phyloP scores from a whole-genome alignment of 108 stramenopile species.

The Cyclotella sp. region DNA sequence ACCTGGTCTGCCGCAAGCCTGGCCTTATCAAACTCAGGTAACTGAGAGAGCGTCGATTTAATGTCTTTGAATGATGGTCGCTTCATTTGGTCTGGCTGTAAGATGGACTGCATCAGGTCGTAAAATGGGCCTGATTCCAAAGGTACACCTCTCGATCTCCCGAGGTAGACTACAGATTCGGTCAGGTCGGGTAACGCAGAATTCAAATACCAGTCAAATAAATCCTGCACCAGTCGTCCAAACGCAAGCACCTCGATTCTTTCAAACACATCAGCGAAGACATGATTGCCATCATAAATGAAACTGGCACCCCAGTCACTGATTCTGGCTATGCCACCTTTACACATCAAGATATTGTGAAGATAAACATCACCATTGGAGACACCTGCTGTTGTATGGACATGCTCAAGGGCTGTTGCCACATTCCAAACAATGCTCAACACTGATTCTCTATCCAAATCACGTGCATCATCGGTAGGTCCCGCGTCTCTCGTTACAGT shows the following conservation, averaged over 20 bases:
- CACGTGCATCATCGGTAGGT: conserved; percentile 31
- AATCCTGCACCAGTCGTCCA: conserved; percentile 41
- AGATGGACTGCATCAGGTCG: conserved; percentile 23
- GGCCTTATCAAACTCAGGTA: conserved; percentile 22
- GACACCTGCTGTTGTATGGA: conserved; percentile 27
- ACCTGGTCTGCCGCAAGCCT: background rate
- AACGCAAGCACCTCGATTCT: conserved; percentile 45
- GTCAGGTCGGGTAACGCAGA: conserved; percentile 27
- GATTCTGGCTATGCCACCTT: conserved; percentile 11
- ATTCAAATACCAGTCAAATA: conserved; percentile 41
- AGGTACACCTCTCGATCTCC: background rate
- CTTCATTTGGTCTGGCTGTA: conserved; percentile 21
- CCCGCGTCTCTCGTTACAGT: conserved; percentile 42
- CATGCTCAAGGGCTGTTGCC: conserved; percentile 36
- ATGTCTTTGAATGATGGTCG: conserved; percentile 25
- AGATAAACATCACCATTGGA: conserved; percentile 42
- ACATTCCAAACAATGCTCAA: conserved; percentile 30
- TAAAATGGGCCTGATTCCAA: conserved; percentile 20
- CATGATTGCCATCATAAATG: conserved; percentile 21
- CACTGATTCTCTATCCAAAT: conserved; percentile 18
- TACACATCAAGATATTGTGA: conserved; percentile 43
- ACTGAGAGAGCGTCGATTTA: conserved; percentile 1
- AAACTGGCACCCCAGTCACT: conserved; percentile 45
- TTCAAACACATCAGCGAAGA: conserved; percentile 21
- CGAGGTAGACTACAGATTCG: conserved; percentile 12